Percentiles rank a stretch among this genome's conserved stretches.
Conservation (phyloP, 139 green algal species). For the Chlorella ohadii region DNA sequence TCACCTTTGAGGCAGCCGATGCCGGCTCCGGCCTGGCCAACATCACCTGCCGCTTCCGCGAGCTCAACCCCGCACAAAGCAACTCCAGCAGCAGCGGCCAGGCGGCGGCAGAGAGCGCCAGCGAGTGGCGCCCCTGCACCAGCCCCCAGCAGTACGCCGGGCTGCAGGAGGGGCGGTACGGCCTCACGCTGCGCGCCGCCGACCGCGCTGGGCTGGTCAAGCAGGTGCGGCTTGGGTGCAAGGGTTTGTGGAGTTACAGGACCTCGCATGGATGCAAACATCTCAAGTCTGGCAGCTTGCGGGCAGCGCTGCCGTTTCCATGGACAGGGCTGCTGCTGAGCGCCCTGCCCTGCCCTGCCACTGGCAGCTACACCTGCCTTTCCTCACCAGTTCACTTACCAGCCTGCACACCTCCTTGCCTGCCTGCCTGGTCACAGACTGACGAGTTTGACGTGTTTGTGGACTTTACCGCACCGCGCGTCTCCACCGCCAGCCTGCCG, state of each 20-base stretch:
- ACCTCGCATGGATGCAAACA: too few species aligned
- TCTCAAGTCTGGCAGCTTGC: too few species aligned
- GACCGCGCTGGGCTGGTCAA: constrained; percentile 35
- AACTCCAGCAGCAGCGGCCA: neutral
- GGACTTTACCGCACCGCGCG: constrained; percentile 21
- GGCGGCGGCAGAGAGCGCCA: neutral
- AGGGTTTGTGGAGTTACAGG: too few species aligned
- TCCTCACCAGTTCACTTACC: neutral
- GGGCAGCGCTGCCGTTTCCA: too few species aligned
- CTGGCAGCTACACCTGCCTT: neutral
- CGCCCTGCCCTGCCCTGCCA: neutral
- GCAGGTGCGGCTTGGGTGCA: neutral
- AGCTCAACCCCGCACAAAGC: neutral
- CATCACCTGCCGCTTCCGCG: constrained; percentile 40
- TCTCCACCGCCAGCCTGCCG: constrained; percentile 3
- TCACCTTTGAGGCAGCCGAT: constrained; percentile 44
- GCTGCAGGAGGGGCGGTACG: constrained; percentile 42
- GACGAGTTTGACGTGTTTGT: constrained; percentile 32
- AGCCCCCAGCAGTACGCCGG: neutral
- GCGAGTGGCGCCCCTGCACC: constrained; percentile 37
- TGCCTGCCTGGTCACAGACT: neutral
- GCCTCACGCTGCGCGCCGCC: constrained; percentile 34
- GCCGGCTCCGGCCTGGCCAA: constrained; percentile 32
- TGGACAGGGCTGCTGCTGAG: too few species aligned
- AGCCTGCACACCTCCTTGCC: neutral